These are phyloP conservation scores for Oryza meridionalis DNA, from an alignment of 176 grass and related monocot species.

Conservation along the genomic window DNA sequence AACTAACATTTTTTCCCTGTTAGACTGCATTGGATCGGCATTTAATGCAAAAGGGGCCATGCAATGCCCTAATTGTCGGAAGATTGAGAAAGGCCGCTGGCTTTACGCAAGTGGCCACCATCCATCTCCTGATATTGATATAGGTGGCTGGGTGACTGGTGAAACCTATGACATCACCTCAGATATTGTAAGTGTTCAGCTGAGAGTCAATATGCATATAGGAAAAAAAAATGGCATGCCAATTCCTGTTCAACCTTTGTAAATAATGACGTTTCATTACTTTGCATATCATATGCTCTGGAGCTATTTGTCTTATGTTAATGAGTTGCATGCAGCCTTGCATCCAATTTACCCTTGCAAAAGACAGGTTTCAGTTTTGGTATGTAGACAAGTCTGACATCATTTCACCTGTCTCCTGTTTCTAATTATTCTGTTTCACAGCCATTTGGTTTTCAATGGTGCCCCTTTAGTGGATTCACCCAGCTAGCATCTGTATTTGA, in stretches of 20 bases:
- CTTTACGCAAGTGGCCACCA: constrained; percentile 72
- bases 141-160: constrained; percentile 69
- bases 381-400: not conserved
- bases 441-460: constrained; percentile 98
- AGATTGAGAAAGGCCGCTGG: constrained; percentile 88
- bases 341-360: constrained; percentile 30
- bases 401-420: constrained; percentile 29
- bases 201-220: constrained; percentile 26
- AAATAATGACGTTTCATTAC: not conserved
- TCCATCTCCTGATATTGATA: constrained; percentile 74
- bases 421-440: constrained; percentile 55
- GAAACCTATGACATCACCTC: constrained; percentile 78
- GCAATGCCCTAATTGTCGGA: constrained; percentile 94
- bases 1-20: constrained; percentile 38
- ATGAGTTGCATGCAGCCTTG: constrained; percentile 26
- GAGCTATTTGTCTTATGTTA: not conserved
- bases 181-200: constrained; percentile 70
- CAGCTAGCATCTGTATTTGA: constrained; percentile 88
- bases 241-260: constrained; percentile 22
- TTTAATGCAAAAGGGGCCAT: constrained; percentile 97
- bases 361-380: constrained; percentile 31
- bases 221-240: not conserved
- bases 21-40: constrained; percentile 98
- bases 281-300: constrained; percentile 3
- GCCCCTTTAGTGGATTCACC: constrained; percentile 88